Conservation (phyloP, 225 moss, liverwort and hornwort species). For the Straminergon stramineum region DNA sequence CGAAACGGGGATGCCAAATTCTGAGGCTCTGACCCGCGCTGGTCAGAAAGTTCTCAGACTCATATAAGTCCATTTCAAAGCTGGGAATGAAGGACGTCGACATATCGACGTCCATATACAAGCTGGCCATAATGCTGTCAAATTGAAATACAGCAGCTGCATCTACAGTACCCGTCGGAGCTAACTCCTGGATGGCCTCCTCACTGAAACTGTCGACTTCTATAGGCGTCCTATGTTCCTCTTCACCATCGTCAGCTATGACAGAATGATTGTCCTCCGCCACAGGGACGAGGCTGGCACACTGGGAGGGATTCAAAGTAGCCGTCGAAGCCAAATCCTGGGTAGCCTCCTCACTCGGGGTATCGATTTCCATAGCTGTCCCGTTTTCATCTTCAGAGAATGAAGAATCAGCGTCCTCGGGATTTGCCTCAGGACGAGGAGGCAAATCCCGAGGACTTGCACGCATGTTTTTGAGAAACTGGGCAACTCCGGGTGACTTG, state of each 20-base stretch:
- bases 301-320: neutral
- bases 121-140: neutral
- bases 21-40: neutral
- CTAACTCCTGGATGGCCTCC: neutral
- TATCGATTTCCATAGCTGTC: neutral
- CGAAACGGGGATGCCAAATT: neutral
- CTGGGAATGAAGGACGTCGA: neutral
- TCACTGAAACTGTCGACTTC: neutral
- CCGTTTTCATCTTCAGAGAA: neutral
- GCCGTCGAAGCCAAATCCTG: neutral
- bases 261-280: neutral
- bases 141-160: neutral
- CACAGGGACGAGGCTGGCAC: neutral
- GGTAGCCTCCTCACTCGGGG: neutral
- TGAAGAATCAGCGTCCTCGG: neutral
- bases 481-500: neutral
- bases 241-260: neutral
- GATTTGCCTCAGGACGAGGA: neutral
- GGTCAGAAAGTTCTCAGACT: neutral
- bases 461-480: neutral
- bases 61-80: neutral
- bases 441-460: neutral
- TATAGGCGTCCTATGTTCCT: neutral
- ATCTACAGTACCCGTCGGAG: neutral
- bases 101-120: fast-evolving